Evolutionary conservation across 768 basidiomycete genomes (phyloP), one percentile per base, ranked within the genome.

Genomic region (Pholiota conissans): DNA sequence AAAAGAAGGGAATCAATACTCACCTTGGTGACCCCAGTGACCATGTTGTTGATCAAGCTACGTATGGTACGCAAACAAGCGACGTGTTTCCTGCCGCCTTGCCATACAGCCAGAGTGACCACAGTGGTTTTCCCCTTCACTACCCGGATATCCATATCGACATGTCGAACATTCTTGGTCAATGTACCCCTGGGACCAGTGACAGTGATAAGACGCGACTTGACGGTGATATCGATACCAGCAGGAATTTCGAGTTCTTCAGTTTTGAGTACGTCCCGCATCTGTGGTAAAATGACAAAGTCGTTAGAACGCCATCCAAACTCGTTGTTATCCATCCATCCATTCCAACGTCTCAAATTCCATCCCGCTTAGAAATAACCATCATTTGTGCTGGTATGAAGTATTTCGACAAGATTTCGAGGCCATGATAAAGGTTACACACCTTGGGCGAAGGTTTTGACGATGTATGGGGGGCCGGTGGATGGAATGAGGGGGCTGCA

Each of bases 1-100:
- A 16, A 30, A 51, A 18, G 27, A 26, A 42, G 6, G 29, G 20
- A 35, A 8, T 28, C 28, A 30, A 34, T 48, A 40, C 76, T 57
- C 59, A 89, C 94, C 86, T 95, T 93, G 50, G 94, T 98, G 61
- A 99, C 97, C 62, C 97, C 97, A 62, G 78, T 93, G 73, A 98
- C 84, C 95, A 99, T 94, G 84, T 99, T 99, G 75, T 85, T 86
- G 68, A 99, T 96, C 68, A 96, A 73, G 65, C 90, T 95, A 75
- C 87, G 89, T 76, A 99, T 93, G 34, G 97, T 99, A 65, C 95
- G 87, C 63, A 99, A 80, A 82, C 95, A 98, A 56, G 97, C 97
- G 68, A 98, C 92, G 72, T 99, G 97, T 81, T 99, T 99, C 72
- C 97, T 88, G 62, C 87, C 90, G 61, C 93, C 97, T 77, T 98